phyloP scores from a whole-genome alignment of 2,329 filamentous ascomycete genomes.

The Geosmithia morbida region DNA sequence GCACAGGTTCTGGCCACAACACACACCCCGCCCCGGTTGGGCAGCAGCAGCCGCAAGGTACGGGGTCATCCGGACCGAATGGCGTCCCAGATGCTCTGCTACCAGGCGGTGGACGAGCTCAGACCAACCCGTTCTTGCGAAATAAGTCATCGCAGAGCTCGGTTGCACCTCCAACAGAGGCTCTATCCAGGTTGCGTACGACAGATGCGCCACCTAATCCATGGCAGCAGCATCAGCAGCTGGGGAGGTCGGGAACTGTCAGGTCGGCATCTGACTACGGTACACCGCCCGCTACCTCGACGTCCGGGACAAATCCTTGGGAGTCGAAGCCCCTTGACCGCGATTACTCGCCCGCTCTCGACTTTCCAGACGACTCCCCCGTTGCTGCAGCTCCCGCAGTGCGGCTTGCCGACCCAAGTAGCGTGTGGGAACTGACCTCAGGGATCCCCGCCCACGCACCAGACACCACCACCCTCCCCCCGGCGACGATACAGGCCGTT shows the following conservation, averaged over 20 bases:
- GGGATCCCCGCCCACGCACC: neutral
- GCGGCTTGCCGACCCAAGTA: neutral
- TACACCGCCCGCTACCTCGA: neutral
- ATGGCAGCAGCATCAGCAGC: neutral
- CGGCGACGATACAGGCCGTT: neutral
- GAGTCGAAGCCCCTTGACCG: neutral
- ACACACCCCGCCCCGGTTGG: neutral
- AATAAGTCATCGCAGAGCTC: conserved; percentile 1
- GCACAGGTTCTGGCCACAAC: neutral
- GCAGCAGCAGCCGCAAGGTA: neutral
- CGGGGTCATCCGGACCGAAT: neutral
- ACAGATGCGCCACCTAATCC: neutral
- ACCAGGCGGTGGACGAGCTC: conserved; percentile 1
- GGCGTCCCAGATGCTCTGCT: conserved; percentile 2
- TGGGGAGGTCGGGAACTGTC: neutral
- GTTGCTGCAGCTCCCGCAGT: neutral
- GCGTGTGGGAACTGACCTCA: neutral
- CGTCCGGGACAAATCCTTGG: conserved; percentile 1
- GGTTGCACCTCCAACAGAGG: conserved; percentile 2
- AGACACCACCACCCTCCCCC: neutral
- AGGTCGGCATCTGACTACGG: conserved; percentile 1
- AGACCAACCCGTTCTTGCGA: conserved; percentile 5
- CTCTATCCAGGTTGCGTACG: conserved; percentile 1
- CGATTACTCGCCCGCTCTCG: neutral
- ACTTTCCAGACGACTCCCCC: neutral